phyloP scores from a whole-genome alignment of 139 green algal genomes.

The Chlorella sp. region DNA sequence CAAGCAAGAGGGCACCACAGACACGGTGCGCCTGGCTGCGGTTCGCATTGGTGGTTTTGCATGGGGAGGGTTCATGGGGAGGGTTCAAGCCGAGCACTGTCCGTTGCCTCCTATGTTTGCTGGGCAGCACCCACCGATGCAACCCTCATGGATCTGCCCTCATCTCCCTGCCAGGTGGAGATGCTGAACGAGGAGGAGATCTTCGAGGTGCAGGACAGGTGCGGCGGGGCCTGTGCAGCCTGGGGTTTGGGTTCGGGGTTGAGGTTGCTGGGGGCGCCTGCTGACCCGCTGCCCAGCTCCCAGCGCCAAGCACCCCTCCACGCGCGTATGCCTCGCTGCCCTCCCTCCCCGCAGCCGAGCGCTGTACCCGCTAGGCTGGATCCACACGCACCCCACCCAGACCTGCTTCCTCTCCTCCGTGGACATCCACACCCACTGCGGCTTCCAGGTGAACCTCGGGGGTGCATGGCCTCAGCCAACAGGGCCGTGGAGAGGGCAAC shows the following conservation, averaged over 20 bases:
- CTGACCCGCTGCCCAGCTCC: too few species aligned
- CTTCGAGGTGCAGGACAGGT: slow-evolving; percentile 72
- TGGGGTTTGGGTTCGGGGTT: too few species aligned
- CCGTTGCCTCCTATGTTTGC: not conserved
- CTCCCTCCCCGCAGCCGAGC: slow-evolving; percentile 22
- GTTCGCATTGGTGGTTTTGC: not conserved
- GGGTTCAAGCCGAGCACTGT: not conserved
- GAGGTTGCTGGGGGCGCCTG: too few species aligned
- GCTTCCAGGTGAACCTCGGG: slow-evolving; percentile 64
- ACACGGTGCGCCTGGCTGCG: slow-evolving; percentile 69
- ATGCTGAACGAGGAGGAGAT: slow-evolving; percentile 94
- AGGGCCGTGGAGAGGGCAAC: too few species aligned
- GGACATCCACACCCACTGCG: slow-evolving; percentile 94
- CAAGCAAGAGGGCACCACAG: slow-evolving; percentile 88
- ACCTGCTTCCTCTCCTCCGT: slow-evolving; percentile 96
- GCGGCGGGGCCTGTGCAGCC: too few species aligned
- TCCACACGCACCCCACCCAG: slow-evolving; percentile 97
- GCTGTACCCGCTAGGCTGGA: slow-evolving; percentile 94
- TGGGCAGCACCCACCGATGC: not conserved
- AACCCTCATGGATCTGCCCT: not conserved
- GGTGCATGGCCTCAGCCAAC: too few species aligned
- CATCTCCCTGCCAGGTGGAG: slow-evolving; percentile 3
- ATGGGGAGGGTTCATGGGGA: slow-evolving; percentile 19
- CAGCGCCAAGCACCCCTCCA: too few species aligned
- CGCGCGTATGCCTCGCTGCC: too few species aligned